A percentile compares a stretch with the other conserved stretches of the same genome.
phyloP scores from a whole-genome alignment of 1,139 yeast genomes.

The Spathaspora jeffriesii region DNA sequence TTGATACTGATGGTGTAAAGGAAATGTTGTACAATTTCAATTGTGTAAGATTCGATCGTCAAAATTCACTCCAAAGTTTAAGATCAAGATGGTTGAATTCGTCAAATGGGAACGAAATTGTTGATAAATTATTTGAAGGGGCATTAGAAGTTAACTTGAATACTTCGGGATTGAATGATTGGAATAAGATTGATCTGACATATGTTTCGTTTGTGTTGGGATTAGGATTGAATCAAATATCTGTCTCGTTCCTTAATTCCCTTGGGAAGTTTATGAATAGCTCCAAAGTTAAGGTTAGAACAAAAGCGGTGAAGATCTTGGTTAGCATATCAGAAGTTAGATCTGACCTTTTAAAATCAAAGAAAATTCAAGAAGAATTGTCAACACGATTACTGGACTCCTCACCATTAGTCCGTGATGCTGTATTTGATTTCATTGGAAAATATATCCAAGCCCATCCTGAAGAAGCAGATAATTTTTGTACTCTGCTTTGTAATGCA shows the following conservation, averaged over 20 bases:
- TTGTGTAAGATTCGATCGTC: constrained; percentile 6
- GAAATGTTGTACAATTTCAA: constrained; percentile 8
- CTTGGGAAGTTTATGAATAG: constrained; percentile 51
- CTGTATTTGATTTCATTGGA: constrained; percentile 67
- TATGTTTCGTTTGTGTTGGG: constrained; percentile 6
- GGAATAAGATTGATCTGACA: background rate
- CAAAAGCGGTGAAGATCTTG: constrained; percentile 65
- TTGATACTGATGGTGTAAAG: background rate
- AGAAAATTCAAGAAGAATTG: constrained; percentile 53
- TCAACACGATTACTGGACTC: constrained; percentile 53
- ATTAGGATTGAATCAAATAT: constrained; percentile 36
- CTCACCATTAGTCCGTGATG: constrained; percentile 75
- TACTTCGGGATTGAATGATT: background rate
- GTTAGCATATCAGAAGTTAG: constrained; percentile 48
- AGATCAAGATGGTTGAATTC: constrained; percentile 4
- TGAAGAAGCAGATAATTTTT: constrained; percentile 46
- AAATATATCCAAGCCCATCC: constrained; percentile 49
- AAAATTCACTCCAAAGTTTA: constrained; percentile 6
- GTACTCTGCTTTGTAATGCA: constrained; percentile 49
- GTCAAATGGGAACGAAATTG: background rate
- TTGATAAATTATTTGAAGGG: background rate
- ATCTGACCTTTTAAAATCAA: constrained; percentile 46
- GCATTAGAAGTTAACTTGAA: background rate
- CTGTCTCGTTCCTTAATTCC: constrained; percentile 54
- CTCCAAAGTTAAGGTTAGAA: constrained; percentile 58